Base-by-base conservation (phyloP, 257 asterid genomes). In the Nemophila menziesii region DNA sequence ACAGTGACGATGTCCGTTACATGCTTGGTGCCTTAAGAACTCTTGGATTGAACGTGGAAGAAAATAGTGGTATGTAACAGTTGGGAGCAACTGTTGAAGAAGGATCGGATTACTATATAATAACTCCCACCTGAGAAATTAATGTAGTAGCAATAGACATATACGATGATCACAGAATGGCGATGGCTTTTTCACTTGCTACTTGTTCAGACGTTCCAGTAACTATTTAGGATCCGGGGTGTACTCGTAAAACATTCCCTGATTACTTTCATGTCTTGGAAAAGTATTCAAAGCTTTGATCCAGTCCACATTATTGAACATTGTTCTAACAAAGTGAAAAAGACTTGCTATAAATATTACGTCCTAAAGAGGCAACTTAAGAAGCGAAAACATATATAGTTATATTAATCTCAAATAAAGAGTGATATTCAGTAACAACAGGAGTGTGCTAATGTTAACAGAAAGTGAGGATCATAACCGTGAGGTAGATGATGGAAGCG, bases 181-280 rank as follows among this genome's bases (percentile, higher is more conserved):
- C 96, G 20, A 89, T 89, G 98, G 96, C 96, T 20, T 84, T 89
- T 52, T 89, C 98, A 29, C 95, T 89, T 4, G 96, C 93, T 11
- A 95, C 97, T 13, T 84, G 95, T 51, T 85, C 86, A 11, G 93
- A 84, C 27, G 95, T 87, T 23, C 95, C 98, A 0, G 93, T 89
- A 34, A 84, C 95, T 8, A 84, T 89, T 63, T 71, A 65, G 24
- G 98, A 89, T 56, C 98, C 98, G 0, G 81, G 82, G 4, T 89
- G 98, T 65, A 89, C 98, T 24, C 92, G 98, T 17, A 89, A 89
- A 64, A 89, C 98, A 14, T 80, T 89, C 82, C 98, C 98, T 0
- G 50, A 74, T 54, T 89, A 84, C 50, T 84, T 89, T 34, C 85
- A 89, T 8, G 94, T 84, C 18, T 85, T 84, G 11, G 58, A 77